These are phyloP conservation scores for Wallacemonas collosoma DNA, from an alignment of 208 protist species.

Conservation along the genomic window DNA sequence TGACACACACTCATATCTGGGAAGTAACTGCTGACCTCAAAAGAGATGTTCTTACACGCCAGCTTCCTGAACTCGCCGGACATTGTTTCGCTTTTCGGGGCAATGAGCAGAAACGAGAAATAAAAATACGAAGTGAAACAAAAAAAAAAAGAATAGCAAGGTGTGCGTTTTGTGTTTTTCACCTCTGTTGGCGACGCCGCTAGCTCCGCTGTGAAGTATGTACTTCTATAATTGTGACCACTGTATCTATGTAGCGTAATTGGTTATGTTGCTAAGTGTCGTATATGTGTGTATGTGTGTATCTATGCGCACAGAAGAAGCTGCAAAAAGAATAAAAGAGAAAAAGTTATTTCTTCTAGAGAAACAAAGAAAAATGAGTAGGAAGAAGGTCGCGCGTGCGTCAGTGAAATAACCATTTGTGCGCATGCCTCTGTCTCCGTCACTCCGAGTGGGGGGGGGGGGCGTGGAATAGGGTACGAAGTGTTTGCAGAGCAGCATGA, in stretches of 20 bases:
- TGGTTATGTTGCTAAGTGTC: not conserved
- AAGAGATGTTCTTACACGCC: slow-evolving; percentile 36
- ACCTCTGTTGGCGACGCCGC: too few relatives aligned
- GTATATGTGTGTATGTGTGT: slow-evolving; percentile 5
- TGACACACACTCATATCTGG: slow-evolving; percentile 49
- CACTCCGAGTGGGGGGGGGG: too few relatives aligned
- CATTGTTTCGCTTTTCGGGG: not conserved
- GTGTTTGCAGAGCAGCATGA: too few relatives aligned
- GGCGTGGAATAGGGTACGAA: too few relatives aligned
- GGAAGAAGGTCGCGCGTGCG: not conserved
- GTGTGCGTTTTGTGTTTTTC: not conserved
- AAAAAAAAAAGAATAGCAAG: slow-evolving; percentile 11
- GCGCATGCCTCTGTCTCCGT: too few relatives aligned
- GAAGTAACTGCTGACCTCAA: slow-evolving; percentile 57
- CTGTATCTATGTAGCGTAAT: too few relatives aligned
- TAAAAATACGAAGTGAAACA: not conserved
- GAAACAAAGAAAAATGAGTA: not conserved
- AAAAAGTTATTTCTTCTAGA: not conserved
- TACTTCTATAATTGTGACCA: too few relatives aligned
- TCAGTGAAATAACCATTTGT: too few relatives aligned
- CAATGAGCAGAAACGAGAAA: too few relatives aligned
- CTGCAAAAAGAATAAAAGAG: too few relatives aligned
- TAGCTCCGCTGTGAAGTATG: too few relatives aligned
- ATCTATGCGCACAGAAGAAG: not conserved
- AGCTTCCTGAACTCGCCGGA: slow-evolving; percentile 21